A percentile compares a stretch with the other conserved stretches of the same genome.
Conservation (phyloP, 1,284 basidiomycete species). For the Kwoniella shivajii region DNA sequence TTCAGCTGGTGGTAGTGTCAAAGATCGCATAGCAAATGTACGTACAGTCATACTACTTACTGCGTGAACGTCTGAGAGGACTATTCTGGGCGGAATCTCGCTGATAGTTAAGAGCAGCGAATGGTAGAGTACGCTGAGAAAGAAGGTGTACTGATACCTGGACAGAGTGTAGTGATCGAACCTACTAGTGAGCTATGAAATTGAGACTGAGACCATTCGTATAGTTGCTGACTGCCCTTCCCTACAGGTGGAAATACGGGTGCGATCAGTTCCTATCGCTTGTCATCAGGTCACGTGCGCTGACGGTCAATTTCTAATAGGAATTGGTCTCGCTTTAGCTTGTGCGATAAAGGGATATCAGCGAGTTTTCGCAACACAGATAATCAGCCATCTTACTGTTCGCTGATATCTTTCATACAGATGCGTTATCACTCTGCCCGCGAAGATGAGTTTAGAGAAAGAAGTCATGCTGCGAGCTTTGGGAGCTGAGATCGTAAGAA, state of each 20-base stretch:
- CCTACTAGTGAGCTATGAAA: constrained; percentile 58
- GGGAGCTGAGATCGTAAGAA: constrained; percentile 91
- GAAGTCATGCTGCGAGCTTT: constrained; percentile 87
- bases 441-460: constrained; percentile 97
- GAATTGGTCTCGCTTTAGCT: constrained; percentile 87
- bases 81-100: too few relatives aligned
- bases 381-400: constrained; percentile 50
- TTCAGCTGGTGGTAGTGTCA: constrained; percentile 90
- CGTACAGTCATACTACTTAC: not conserved
- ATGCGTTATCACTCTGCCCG: constrained; percentile 88
- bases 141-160: constrained; percentile 81
- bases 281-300: not conserved
- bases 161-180: constrained; percentile 90
- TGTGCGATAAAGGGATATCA: constrained; percentile 64
- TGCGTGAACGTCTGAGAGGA: too few relatives aligned
- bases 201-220: too few relatives aligned
- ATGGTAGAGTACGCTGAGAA: constrained; percentile 93
- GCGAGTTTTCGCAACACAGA: constrained; percentile 18
- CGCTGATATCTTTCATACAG: constrained; percentile 53
- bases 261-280: constrained; percentile 44
- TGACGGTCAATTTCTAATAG: constrained; percentile 52
- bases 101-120: too few relatives aligned
- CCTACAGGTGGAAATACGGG: constrained; percentile 83
- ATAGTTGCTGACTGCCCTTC: not conserved
- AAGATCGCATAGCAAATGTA: constrained; percentile 89